phyloP scores from a whole-genome alignment of 2,329 filamentous ascomycete species.

The Epichloe elymi region DNA sequence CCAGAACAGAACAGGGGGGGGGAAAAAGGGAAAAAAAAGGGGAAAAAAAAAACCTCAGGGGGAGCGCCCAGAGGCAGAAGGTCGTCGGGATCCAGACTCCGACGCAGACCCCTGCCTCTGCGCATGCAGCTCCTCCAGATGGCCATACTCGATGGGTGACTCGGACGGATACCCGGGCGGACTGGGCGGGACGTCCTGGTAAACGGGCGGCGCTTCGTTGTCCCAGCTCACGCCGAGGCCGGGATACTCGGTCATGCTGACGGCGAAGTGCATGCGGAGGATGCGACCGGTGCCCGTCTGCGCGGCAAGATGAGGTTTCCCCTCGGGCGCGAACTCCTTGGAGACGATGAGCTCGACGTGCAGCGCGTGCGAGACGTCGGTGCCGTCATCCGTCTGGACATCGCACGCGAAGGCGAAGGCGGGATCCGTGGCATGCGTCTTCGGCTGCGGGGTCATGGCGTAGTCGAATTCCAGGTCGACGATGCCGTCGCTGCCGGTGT shows the following conservation, averaged over 20 bases:
- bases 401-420: constrained; percentile 68
- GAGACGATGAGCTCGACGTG: constrained; percentile 89
- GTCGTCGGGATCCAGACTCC: constrained; percentile 3
- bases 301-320: constrained; percentile 54
- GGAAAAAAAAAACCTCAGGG: neutral
- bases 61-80: constrained; percentile 4
- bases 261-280: constrained; percentile 79
- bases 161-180: constrained; percentile 54
- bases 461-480: constrained; percentile 42
- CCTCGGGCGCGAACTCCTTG: constrained; percentile 71
- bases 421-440: constrained; percentile 33
- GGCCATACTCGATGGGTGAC: constrained; percentile 26
- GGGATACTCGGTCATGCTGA: constrained; percentile 67
- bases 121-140: constrained; percentile 22
- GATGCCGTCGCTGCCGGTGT: constrained; percentile 37
- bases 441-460: constrained; percentile 31
- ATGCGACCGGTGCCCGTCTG: constrained; percentile 86
- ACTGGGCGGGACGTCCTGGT: constrained; percentile 81
- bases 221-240: constrained; percentile 94
- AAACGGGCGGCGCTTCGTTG: constrained; percentile 85
- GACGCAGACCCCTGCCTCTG: constrained; percentile 4
- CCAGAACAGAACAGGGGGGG: neutral
- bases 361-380: constrained; percentile 71
- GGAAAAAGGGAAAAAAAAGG: neutral
- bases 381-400: constrained; percentile 58